Conservation (phyloP, 805 yeast species). For the Yamadazyma nakazawae region DNA sequence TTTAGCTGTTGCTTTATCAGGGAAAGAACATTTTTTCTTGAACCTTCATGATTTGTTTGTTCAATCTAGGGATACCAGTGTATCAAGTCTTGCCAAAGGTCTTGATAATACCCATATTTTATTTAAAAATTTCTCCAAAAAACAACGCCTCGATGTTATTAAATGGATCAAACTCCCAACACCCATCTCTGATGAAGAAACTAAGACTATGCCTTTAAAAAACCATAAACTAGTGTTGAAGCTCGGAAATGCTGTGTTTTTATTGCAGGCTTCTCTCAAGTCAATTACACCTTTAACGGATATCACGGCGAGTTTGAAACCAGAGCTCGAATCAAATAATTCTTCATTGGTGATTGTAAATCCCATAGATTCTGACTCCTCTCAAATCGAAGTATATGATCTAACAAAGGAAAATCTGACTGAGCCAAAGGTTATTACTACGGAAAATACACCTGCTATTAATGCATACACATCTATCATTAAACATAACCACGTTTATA, state of each 20-base stretch:
- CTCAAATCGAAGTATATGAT: slow-evolving; percentile 8
- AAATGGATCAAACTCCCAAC: not conserved
- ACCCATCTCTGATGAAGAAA: not conserved
- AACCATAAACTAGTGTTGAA: slow-evolving; percentile 18
- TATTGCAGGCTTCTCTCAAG: slow-evolving; percentile 18
- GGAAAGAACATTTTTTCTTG: not conserved
- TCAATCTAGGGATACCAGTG: not conserved
- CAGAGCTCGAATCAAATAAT: slow-evolving; percentile 7
- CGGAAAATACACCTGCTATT: not conserved
- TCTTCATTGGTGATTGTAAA: slow-evolving; percentile 2
- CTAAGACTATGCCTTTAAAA: slow-evolving; percentile 1
- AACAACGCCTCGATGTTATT: not conserved
- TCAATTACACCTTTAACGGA: slow-evolving; percentile 9
- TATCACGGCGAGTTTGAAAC: slow-evolving; percentile 1
- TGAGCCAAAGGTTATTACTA: slow-evolving; percentile 1
- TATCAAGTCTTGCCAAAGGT: not conserved
- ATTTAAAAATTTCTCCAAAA: not conserved
- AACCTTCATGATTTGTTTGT: not conserved
- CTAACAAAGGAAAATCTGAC: not conserved
- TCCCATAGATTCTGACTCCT: slow-evolving; percentile 6
- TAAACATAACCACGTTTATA: not conserved
- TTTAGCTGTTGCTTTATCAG: slow-evolving; percentile 13
- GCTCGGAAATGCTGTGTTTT: slow-evolving; percentile 13
- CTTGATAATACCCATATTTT: not conserved
- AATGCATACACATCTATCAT: not conserved